Evolutionary conservation across 208 protist genomes (phyloP), one percentile per base, ranked within the genome.

Genomic region (Leishmania major): DNA sequence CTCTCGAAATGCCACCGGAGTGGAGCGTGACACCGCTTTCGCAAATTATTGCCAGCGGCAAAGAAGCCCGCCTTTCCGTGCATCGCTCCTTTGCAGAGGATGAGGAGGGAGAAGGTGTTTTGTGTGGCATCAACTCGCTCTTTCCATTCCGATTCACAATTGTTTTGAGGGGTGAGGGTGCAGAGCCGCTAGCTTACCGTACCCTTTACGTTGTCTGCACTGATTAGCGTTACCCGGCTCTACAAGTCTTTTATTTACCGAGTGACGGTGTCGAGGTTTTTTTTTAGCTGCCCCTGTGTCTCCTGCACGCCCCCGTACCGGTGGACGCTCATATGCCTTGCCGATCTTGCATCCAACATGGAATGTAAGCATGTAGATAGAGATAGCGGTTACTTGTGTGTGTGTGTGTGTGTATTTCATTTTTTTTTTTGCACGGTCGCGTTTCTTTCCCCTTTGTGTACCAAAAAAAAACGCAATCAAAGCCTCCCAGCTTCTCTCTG

Each of bases 111-210:
- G 72, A 64, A 45, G 62, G 13, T 17, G 17, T 17, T 17, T 5
- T 37, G 28, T 35, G 8, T 40, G 67, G 60, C 49, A 47, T 35
- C 51, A 37, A 75, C 31, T 72, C 83, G 19, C 67, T 80, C 7
- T 86, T 82, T 31, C 83, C 83, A 7, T 77, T 86, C 43, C 83
- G 78, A 19, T 86, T 86, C 31, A 83, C 83, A 31, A 45, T 86
- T 3, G 75, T 74, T 4, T 66, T 86, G 64, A 86, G 80, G 49
- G 83, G 83, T 45, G 83, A 82, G 31, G 83, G 67, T 45, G 83
- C 66, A 13, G 60, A 25, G 17, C 60, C 37, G 0, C 77, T 40
- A 45, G 15, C 51, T 28, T 70, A 53, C 28, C 71, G 78, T 53
- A 73, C 51, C 3, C 67, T 85, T 60, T 85, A 79, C 73, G 59